phyloP scores from a whole-genome alignment of 2,329 filamentous ascomycete genomes.

The Sporothrix humicola region DNA sequence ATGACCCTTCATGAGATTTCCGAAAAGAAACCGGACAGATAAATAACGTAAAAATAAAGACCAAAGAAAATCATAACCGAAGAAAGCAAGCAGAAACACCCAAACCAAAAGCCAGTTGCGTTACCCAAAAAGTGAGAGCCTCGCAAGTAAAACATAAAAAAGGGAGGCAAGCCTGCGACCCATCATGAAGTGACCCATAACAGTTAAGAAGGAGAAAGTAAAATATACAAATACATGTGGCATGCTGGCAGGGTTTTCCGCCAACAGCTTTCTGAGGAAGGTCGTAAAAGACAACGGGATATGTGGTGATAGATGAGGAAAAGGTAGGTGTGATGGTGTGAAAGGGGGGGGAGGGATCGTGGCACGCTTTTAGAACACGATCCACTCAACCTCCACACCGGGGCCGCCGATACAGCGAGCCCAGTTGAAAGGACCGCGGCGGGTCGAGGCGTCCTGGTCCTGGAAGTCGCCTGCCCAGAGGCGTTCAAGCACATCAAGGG shows the following conservation, averaged over 20 bases:
- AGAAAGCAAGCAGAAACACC: constrained; percentile 6
- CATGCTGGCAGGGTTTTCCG: not conserved
- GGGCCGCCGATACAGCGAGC: constrained; percentile 62
- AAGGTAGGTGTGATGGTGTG: not conserved
- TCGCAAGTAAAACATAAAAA: constrained; percentile 10
- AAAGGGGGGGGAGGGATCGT: not conserved
- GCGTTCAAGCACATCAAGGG: constrained; percentile 82
- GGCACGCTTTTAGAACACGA: constrained; percentile 59
- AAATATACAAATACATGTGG: constrained; percentile 22
- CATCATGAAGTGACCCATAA: not conserved
- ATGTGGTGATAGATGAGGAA: not conserved
- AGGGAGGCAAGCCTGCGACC: constrained; percentile 5
- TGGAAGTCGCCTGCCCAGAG: constrained; percentile 71
- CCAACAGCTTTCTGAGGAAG: not conserved
- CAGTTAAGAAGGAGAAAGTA: not conserved
- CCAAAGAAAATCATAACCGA: not conserved
- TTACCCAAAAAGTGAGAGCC: not conserved
- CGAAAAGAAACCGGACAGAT: not conserved
- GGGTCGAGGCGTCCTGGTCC: constrained; percentile 46
- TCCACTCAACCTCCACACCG: constrained; percentile 67
- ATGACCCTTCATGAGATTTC: not conserved
- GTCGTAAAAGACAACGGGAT: not conserved
- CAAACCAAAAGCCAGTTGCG: not conserved
- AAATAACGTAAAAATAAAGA: not conserved
- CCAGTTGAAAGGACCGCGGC: constrained; percentile 63